These are phyloP conservation scores for Gossypium davidsonii DNA, from an alignment of 441 rosid species.

Conservation along the genomic window DNA sequence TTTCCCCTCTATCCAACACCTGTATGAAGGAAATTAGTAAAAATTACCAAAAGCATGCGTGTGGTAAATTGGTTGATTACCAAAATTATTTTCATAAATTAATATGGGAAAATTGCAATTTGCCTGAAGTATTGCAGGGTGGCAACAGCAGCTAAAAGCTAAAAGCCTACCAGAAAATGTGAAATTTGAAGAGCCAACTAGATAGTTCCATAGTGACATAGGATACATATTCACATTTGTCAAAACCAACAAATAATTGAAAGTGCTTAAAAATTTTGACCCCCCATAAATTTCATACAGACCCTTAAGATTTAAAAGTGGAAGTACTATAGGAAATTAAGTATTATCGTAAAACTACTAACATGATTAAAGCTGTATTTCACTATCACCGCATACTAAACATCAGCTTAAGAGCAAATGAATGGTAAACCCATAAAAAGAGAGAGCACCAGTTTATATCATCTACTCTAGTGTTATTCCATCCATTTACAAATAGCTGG, in stretches of 20 bases:
- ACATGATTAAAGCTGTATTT: not conserved
- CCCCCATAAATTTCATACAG: not conserved
- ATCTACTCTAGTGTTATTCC: not conserved
- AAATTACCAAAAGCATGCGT: not conserved
- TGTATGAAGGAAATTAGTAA: not conserved
- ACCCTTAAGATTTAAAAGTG: not conserved
- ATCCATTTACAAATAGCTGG: not conserved
- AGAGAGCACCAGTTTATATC: not conserved
- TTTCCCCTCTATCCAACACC: slow-evolving; percentile 36
- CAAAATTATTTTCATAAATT: not conserved
- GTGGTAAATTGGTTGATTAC: not conserved
- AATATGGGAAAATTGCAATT: not conserved
- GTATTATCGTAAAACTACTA: not conserved
- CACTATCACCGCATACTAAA: not conserved
- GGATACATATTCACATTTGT: not conserved
- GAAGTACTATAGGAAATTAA: not conserved
- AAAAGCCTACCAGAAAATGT: not conserved
- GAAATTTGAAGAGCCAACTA: not conserved
- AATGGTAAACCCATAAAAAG: not conserved
- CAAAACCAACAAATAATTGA: not conserved
- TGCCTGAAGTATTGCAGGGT: not conserved
- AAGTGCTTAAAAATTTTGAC: not conserved
- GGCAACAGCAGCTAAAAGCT: not conserved
- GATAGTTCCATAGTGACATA: not conserved
- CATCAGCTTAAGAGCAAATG: not conserved